Evolutionary conservation across 2,329 filamentous ascomycete species (phyloP).

Genomic region (Neonectria magnoliae): DNA sequence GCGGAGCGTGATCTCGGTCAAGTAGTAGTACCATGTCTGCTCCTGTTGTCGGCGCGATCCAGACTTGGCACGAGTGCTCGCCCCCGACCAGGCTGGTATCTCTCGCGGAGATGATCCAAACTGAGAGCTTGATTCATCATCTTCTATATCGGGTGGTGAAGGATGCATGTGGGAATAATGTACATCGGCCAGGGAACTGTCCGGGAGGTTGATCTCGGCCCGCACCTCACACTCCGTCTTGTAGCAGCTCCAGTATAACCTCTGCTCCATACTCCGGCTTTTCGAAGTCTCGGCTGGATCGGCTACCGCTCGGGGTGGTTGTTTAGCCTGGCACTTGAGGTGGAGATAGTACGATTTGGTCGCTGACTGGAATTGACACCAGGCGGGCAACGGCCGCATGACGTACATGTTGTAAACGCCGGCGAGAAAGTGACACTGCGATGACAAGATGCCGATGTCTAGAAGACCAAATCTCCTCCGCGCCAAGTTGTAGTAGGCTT

Average conservation of each 20-base stretch:
- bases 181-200: conserved; percentile 47
- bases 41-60: conserved; percentile 30
- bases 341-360: conserved; percentile 48
- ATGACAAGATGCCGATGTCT: conserved; percentile 43
- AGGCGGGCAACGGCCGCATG: conserved; percentile 47
- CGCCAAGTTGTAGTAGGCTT: conserved; percentile 40
- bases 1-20: conserved; percentile 53
- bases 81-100: no score
- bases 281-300: conserved; percentile 19
- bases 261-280: conserved; percentile 48
- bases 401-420: conserved; percentile 54
- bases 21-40: conserved; percentile 56
- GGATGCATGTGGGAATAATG: conserved; percentile 46
- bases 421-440: conserved; percentile 52
- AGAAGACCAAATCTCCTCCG: conserved; percentile 40
- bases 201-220: conserved; percentile 50
- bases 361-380: conserved; percentile 48
- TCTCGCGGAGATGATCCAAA: not conserved
- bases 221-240: conserved; percentile 55
- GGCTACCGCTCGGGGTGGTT: not conserved
- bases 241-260: conserved; percentile 56
- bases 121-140: not conserved
- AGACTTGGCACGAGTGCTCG: no score
- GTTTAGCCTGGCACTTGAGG: conserved; percentile 31
- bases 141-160: conserved; percentile 31